A percentile compares a stretch with the other conserved stretches of the same genome.
Conservation (phyloP, 805 yeast species). For the Candida railenensis region DNA sequence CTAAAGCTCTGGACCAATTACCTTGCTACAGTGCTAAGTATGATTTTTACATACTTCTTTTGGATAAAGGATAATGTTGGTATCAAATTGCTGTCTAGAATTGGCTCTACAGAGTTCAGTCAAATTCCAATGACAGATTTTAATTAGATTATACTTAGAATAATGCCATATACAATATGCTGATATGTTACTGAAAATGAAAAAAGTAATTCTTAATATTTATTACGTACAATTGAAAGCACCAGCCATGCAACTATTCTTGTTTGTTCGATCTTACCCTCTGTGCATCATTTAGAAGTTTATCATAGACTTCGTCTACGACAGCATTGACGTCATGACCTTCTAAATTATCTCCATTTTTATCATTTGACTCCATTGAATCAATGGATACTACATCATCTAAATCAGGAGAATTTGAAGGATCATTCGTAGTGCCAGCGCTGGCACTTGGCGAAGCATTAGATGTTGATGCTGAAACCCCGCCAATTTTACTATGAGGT, state of each 20-base stretch:
- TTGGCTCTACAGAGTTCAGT: neutral
- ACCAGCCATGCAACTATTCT: too few species aligned
- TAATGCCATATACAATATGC: neutral
- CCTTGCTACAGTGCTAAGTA: neutral
- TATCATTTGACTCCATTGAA: slow-evolving; percentile 18
- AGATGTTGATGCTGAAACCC: too few species aligned
- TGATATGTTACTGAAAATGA: too few species aligned
- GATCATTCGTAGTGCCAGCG: neutral
- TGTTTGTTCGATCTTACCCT: slow-evolving; percentile 55
- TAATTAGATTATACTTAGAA: neutral
- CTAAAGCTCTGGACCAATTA: neutral
- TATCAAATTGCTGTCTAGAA: neutral
- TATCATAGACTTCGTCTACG: slow-evolving; percentile 75
- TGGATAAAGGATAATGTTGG: neutral
- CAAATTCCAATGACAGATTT: neutral
- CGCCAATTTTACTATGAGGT: too few species aligned
- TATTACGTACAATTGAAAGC: too few species aligned
- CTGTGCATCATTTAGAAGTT: slow-evolving; percentile 65
- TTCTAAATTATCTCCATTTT: slow-evolving; percentile 7
- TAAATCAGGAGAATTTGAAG: slow-evolving; percentile 1
- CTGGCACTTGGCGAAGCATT: neutral
- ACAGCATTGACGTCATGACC: slow-evolving; percentile 31
- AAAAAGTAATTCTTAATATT: too few species aligned
- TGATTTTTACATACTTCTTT: neutral
- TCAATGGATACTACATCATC: slow-evolving; percentile 28